Base-by-base conservation (phyloP, 805 yeast species). In the Candida tibetensis region DNA sequence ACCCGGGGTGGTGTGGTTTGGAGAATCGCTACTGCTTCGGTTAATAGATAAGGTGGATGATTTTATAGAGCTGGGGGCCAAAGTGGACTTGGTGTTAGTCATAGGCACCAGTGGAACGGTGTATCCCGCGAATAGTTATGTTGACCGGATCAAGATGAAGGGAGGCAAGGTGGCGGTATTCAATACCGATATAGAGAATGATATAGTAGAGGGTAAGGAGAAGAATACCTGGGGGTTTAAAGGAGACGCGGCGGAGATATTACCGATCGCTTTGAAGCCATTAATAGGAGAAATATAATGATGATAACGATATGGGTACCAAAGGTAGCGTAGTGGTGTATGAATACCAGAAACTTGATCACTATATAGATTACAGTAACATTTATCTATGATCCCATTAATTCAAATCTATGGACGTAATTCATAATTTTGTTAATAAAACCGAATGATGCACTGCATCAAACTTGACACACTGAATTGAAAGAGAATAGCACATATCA, bases 1-100 rank as follows among this genome's bases (percentile, higher is more conserved):
- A 16, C 97, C 97, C 0, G 95, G 93, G 0, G 95, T 89, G 3
- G 90, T 88, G 4, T 89, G 96, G 96, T 87, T 84, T 61, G 96
- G 96, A n/a, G 97, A 89, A 59, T 73, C 88, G 12, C 63, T 89
- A 31, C 87, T 95, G 0, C 58, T 85, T 38, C 62, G 62, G 33
- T 73, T 71, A 9, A 74, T 89, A 40, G 81, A 79, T 43, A 63
- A 63, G 30, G 87, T 86, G 4, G 96, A 88, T 60, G 77, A 75
- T 30, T 88, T 85, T 49, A 70, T 87, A 4, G 72, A 77, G 46
- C 52, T 65, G 8, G 65, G 54, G 1, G 66, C 66, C 17, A 59
- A 60, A 4, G 81, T 85, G 16, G 96, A 88, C 51, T 61, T 89
- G 51, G 79, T 87, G 3, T 63, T 88, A 35, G 95, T 89, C 12